Evolutionary conservation across 1,139 yeast genomes (phyloP).

Genomic region (Pichia sp.): DNA sequence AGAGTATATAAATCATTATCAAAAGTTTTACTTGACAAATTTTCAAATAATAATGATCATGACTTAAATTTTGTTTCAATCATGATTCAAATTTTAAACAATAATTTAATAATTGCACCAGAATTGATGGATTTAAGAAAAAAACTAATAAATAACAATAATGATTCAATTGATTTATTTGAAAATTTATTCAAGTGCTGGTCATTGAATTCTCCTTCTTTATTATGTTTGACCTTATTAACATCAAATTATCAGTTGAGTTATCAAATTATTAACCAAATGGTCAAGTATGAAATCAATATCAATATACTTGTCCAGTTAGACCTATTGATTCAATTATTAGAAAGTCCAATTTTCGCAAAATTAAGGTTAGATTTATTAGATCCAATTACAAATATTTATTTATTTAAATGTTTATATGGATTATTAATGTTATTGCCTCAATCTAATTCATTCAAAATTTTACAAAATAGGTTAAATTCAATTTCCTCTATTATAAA

Average conservation of each 20-base stretch:
- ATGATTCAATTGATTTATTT: slow-evolving; percentile 59
- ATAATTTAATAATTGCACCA: slow-evolving; percentile 81
- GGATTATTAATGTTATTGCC: slow-evolving; percentile 94
- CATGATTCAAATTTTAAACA: slow-evolving; percentile 83
- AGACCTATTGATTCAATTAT: slow-evolving; percentile 48
- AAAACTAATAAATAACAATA: slow-evolving; percentile 39
- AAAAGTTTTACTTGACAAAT: slow-evolving; percentile 51
- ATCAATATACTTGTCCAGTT: slow-evolving; percentile 48
- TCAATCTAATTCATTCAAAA: slow-evolving; percentile 86
- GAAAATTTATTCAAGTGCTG: slow-evolving; percentile 78
- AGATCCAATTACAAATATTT: slow-evolving; percentile 81
- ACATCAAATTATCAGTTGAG: slow-evolving; percentile 91
- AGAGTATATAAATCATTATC: slow-evolving; percentile 78
- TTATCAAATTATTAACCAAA: slow-evolving; percentile 64
- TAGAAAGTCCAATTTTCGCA: slow-evolving; percentile 85
- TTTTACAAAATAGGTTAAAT: slow-evolving; percentile 69
- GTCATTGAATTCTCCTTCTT: slow-evolving; percentile 90
- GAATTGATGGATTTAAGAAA: slow-evolving; percentile 69
- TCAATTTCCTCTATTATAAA: slow-evolving; percentile 38
- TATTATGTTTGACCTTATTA: slow-evolving; percentile 74
- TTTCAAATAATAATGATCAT: slow-evolving; percentile 32
- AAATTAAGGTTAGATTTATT: slow-evolving; percentile 78
- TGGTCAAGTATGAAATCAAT: slow-evolving; percentile 49
- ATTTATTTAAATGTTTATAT: slow-evolving; percentile 77
- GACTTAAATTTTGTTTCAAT: slow-evolving; percentile 62